A percentile compares a stretch with the other conserved stretches of the same genome.
phyloP scores from a whole-genome alignment of 2,329 filamentous ascomycete species.

The Xylariaceae sp. region DNA sequence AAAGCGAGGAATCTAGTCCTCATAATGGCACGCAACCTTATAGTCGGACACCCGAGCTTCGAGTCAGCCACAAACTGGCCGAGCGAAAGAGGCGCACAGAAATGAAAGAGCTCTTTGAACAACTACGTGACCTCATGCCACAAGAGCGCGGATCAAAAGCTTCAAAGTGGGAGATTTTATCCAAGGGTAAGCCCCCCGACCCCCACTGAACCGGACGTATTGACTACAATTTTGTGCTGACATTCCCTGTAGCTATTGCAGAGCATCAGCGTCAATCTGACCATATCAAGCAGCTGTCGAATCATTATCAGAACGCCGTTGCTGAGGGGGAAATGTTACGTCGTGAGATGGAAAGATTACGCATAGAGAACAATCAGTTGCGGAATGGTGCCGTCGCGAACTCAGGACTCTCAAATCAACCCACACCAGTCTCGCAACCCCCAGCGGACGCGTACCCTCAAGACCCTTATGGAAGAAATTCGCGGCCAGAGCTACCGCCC shows the following conservation, averaged over 20 bases:
- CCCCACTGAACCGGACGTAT: neutral
- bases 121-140: slow-evolving; percentile 70
- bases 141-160: slow-evolving; percentile 78
- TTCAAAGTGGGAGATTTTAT: slow-evolving; percentile 84
- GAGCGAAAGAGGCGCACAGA: slow-evolving; percentile 79
- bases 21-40: slow-evolving; percentile 63
- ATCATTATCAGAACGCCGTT: slow-evolving; percentile 38
- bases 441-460: slow-evolving; percentile 30
- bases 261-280: slow-evolving; percentile 54
- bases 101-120: slow-evolving; percentile 84
- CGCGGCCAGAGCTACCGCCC: slow-evolving; percentile 50
- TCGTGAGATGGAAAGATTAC: slow-evolving; percentile 43
- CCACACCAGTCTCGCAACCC: slow-evolving; percentile 26
- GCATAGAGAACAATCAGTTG: slow-evolving; percentile 45
- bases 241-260: slow-evolving; percentile 46
- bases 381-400: slow-evolving; percentile 30
- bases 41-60: slow-evolving; percentile 73
- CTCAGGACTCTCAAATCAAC: slow-evolving; percentile 23
- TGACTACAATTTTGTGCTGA: slow-evolving; percentile 17
- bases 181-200: slow-evolving; percentile 59
- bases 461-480: slow-evolving; percentile 26
- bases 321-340: slow-evolving; percentile 45
- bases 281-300: slow-evolving; percentile 41
- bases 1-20: slow-evolving; percentile 51
- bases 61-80: slow-evolving; percentile 78